Conservation (phyloP, 2,329 filamentous ascomycete species). For the Calonectria pseudoturangicola region DNA sequence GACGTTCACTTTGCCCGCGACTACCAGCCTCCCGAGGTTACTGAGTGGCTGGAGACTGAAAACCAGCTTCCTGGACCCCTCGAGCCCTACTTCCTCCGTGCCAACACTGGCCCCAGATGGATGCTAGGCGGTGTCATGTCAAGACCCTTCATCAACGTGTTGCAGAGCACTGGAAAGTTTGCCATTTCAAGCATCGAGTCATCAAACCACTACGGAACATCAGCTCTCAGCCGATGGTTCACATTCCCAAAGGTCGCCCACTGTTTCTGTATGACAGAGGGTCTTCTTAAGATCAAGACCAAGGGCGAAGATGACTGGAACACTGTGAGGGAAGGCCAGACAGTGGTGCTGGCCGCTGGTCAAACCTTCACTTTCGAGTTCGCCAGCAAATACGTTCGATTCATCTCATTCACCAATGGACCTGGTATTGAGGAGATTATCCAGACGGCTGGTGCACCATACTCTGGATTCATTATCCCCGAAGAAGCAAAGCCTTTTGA, state of each 20-base stretch:
- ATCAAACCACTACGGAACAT: constrained; percentile 60
- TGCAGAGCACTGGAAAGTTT: constrained; percentile 69
- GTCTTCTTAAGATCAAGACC: constrained; percentile 64
- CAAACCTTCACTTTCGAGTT: constrained; percentile 66
- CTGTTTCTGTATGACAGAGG: constrained; percentile 70
- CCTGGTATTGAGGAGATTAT: constrained; percentile 68
- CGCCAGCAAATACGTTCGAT: constrained; percentile 66
- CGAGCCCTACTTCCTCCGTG: constrained; percentile 70
- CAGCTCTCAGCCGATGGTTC: constrained; percentile 61
- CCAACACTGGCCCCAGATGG: constrained; percentile 69
- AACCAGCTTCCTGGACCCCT: constrained; percentile 61
- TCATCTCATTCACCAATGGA: constrained; percentile 69
- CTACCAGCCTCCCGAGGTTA: constrained; percentile 66
- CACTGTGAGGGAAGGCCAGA: constrained; percentile 65
- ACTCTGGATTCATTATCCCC: constrained; percentile 61
- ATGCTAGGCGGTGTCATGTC: constrained; percentile 66
- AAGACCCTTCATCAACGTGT: constrained; percentile 68
- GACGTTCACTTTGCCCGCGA: constrained; percentile 73
- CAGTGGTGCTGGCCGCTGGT: constrained; percentile 68
- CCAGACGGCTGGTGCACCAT: constrained; percentile 60
- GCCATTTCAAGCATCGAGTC: constrained; percentile 72
- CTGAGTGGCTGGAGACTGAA: constrained; percentile 64
- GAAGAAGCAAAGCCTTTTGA: constrained; percentile 51
- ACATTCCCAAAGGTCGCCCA: constrained; percentile 70
- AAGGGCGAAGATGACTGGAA: constrained; percentile 47